phyloP scores from a whole-genome alignment of 2,329 filamentous ascomycete genomes.

The Fusarium newnesense region DNA sequence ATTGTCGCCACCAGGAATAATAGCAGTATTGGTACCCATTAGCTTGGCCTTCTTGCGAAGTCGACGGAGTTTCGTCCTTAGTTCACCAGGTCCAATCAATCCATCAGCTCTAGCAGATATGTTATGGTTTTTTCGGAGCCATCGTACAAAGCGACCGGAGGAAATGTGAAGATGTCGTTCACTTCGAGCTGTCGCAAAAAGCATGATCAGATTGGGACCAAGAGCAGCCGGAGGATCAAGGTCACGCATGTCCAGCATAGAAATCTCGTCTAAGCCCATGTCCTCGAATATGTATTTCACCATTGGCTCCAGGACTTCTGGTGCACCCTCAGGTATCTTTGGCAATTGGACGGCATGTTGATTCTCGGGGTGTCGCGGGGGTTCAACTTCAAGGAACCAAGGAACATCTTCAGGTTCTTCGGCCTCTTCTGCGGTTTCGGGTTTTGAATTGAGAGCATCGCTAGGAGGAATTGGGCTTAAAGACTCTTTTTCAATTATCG shows the following conservation, averaged over 20 bases:
- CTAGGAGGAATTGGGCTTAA: conserved; percentile 25
- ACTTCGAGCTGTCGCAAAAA: conserved; percentile 89
- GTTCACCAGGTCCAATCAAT: conserved; percentile 86
- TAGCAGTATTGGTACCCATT: conserved; percentile 76
- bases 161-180: conserved; percentile 94
- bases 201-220: conserved; percentile 89
- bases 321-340: conserved; percentile 72
- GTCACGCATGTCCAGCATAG: conserved; percentile 82
- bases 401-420: conserved; percentile 58
- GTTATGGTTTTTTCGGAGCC: conserved; percentile 78
- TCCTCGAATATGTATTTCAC: conserved; percentile 84
- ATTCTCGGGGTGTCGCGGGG: conserved; percentile 61
- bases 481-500: conserved; percentile 26
- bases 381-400: conserved; percentile 88
- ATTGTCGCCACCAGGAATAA: conserved; percentile 75
- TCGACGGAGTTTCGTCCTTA: conserved; percentile 86
- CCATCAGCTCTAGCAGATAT: conserved; percentile 86
- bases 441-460: conserved; percentile 36
- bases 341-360: conserved; percentile 61
- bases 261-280: conserved; percentile 85
- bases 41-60: conserved; percentile 85
- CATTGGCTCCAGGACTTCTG: conserved; percentile 76
- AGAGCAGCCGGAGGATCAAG: conserved; percentile 89
- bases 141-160: conserved; percentile 88
- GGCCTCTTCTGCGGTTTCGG: conserved; percentile 51